Evolutionary conservation across 2,329 filamentous ascomycete genomes (phyloP), one percentile per base, ranked within the genome.

Genomic region (Neonectria neomacrospora): DNA sequence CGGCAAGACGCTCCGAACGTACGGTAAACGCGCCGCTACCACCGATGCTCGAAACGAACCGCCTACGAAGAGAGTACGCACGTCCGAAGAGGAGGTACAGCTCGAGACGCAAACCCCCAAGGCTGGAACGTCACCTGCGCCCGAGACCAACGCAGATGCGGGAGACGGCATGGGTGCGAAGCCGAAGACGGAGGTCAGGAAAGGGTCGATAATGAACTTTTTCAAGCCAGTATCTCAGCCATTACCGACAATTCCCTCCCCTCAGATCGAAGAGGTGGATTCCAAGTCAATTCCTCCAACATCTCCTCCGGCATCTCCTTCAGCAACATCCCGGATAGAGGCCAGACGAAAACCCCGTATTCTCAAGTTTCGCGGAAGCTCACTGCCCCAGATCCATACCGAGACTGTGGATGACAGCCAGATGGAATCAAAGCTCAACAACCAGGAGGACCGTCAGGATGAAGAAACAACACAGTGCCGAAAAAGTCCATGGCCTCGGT

Each of bases 191-290:
- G 5, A 54, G 2, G 12, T 58, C 8, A 69, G 71, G 57, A 80
- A 77, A 54, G 72, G 73, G 0, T 80, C 80, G 0, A 82, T 82
- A 6, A 64, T 82, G 51, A 77, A 68, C 58, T 82, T 81, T 62
- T 82, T 82, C 67, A 78, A 78, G 39, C 80, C 76, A 2, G n/a
- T 77, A 14, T 54, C 68, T 18, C 59, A 59, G 0, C 53, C 62
- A 4, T 60, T 60, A 16, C 61, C 62, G 1, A 30, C 65, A 2
- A 47, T 47, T 1, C 58, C 64, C 2, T 67, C 64, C 10, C 65
- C 70, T 4, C 67, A 66, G 42, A 67, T 56, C 5, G 63, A 71
- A 2, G 60, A 68, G 1, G 42, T 55, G 4, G 53, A 74, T 10
- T 58, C 65, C 5, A 52, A 59, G 7, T 58, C 67, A 5, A 71